Percentiles rank a stretch among this genome's conserved stretches.
Evolutionary conservation across 805 yeast species (phyloP).

Genomic region (Suhomyces vadensis): DNA sequence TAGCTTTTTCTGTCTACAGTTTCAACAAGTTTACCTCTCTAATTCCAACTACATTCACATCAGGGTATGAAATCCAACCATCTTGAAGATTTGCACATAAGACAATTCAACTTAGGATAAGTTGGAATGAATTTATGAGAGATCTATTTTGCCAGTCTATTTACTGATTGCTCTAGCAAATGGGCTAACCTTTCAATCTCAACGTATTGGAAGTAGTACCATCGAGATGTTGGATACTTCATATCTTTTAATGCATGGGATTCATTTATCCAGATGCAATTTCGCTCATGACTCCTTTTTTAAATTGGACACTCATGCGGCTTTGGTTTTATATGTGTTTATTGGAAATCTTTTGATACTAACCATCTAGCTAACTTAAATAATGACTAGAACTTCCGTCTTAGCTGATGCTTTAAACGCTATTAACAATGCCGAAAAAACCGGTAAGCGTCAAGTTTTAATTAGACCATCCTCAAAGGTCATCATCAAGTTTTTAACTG

Average conservation of each 20-base stretch:
- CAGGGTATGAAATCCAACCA: constrained; percentile 4
- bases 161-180: constrained; percentile 7
- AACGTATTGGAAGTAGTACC: constrained; percentile 14
- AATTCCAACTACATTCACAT: constrained; percentile 1
- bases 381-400: constrained; percentile 97
- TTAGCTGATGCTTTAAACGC: constrained; percentile 98
- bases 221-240: constrained; percentile 32
- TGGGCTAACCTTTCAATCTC: constrained; percentile 15
- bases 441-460: constrained; percentile 98
- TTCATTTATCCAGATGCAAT: not conserved
- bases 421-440: constrained; percentile 98
- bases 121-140: constrained; percentile 3
- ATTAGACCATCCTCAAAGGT: constrained; percentile 99
- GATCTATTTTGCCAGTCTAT: constrained; percentile 7
- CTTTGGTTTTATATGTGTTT: constrained; percentile 14
- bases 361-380: constrained; percentile 18
- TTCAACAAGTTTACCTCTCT: not conserved
- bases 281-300: constrained; percentile 36
- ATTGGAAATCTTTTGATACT: constrained; percentile 8
- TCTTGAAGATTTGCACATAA: constrained; percentile 11
- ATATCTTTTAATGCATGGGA: constrained; percentile 3
- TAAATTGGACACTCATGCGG: constrained; percentile 42
- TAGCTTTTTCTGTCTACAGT: not conserved
- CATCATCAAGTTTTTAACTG: constrained; percentile 93
- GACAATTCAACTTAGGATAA: constrained; percentile 4